Evolutionary conservation across 2,329 filamentous ascomycete genomes (phyloP).

Genomic region (Penicillium aurantiogriseum): DNA sequence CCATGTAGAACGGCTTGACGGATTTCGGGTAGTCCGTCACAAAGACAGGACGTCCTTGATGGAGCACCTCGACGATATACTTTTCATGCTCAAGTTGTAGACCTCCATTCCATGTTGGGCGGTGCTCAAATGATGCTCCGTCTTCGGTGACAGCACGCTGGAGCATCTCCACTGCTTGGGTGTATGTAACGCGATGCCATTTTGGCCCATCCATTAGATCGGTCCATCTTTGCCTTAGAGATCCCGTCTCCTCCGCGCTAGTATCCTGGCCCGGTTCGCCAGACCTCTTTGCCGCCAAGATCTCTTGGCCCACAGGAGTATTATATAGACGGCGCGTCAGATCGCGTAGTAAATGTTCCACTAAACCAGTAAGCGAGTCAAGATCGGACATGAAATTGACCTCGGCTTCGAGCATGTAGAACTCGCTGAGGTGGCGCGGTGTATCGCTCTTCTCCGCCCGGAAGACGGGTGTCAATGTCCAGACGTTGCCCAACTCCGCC

Average conservation of each 20-base stretch:
- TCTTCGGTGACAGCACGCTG: conserved; percentile 54
- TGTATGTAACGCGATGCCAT: conserved; percentile 85
- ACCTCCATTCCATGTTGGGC: conserved; percentile 68
- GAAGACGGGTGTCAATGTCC: conserved; percentile 91
- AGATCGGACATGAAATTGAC: conserved; percentile 73
- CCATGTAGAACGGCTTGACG: conserved; percentile 93
- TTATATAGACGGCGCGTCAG: conserved; percentile 52
- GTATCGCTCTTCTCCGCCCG: conserved; percentile 92
- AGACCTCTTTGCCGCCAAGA: conserved; percentile 49
- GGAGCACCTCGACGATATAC: conserved; percentile 70
- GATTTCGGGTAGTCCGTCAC: conserved; percentile 87
- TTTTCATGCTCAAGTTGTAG: conserved; percentile 92
- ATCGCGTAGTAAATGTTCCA: conserved; percentile 72
- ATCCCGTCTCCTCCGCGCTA: conserved; percentile 29
- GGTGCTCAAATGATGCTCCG: conserved; percentile 60
- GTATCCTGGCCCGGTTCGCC: conserved; percentile 44
- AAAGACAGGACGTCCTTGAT: conserved; percentile 70
- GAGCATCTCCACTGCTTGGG: conserved; percentile 70
- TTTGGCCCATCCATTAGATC: conserved; percentile 54
- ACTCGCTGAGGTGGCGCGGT: conserved; percentile 89
- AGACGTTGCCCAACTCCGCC: conserved; percentile 84
- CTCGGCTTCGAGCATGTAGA: conserved; percentile 98
- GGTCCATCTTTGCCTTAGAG: conserved; percentile 68
- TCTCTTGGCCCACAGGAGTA: conserved; percentile 55
- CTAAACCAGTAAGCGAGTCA: conserved; percentile 70